A percentile compares a stretch with the other conserved stretches of the same genome.
Conservation (phyloP, 208 protist species). For the Trichomonas tenax region DNA sequence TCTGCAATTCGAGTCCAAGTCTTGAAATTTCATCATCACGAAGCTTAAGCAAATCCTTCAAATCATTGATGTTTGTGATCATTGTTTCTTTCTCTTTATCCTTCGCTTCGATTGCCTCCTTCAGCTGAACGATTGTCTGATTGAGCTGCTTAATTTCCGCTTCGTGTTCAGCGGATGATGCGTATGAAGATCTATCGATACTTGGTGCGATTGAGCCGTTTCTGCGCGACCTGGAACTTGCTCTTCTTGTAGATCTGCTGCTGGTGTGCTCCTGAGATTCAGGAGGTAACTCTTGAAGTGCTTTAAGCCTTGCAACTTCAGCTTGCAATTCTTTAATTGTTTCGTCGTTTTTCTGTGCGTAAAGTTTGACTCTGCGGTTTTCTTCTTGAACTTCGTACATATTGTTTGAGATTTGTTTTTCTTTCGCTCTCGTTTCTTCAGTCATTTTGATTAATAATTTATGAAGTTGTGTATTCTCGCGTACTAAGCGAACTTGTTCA, state of each 20-base stretch:
- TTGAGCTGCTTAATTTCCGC: background rate
- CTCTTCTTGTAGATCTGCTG: background rate
- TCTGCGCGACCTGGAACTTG: background rate
- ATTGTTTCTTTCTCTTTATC: background rate
- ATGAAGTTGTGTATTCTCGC: background rate
- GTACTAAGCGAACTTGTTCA: background rate
- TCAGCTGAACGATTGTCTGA: background rate
- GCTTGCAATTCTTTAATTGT: background rate
- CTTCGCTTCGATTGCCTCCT: background rate
- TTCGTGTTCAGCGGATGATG: background rate
- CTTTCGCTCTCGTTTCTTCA: background rate
- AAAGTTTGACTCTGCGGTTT: background rate
- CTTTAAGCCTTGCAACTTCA: background rate
- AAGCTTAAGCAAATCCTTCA: background rate
- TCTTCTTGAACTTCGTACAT: background rate
- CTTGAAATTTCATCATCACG: constrained; percentile 1
- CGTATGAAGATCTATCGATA: background rate
- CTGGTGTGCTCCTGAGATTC: background rate
- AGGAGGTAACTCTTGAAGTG: background rate
- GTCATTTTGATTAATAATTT: background rate
- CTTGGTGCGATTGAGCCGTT: background rate
- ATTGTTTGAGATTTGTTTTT: background rate
- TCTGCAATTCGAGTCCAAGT: background rate
- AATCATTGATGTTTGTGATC: background rate
- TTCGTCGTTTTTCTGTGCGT: background rate